Evolutionary conservation across 371 early-diverging fungal genomes (phyloP), one percentile per base, ranked within the genome.

Genomic region (Mortierella sp.): DNA sequence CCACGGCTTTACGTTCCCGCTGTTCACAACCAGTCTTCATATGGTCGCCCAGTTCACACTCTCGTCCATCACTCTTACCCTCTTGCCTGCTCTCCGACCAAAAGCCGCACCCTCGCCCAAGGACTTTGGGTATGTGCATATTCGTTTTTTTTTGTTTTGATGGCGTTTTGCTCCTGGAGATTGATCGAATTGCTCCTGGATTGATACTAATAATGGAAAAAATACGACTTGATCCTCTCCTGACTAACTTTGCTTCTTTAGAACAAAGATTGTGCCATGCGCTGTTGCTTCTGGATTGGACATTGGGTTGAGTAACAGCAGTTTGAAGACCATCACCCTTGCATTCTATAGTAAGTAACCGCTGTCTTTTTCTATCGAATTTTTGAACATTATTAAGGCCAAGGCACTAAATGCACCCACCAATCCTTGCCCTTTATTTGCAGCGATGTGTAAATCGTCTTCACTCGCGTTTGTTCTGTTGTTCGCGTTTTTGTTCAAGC

Each of bases 391-490:
- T 47, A 22, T n/a, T n/a, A n/a, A n/a, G n/a, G n/a, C n/a, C n/a
- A 11, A 53, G 29, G 11, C 6, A 50, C 50, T 10, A 24, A 50
- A n/a, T n/a, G n/a, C 50, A 9, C 50, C 24, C 24, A 9, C 13
- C 3, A 4, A 53, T 53, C 53, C 26, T 13, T 53, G 9, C 53
- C 2, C 19, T 34, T 34, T 1, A 47, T 47, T 47, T 47, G 19
- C 29, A 92, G 92, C 97, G 68, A 96, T 97, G 96, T 95, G 97
- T 85, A 98, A 98, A 85, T 95, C 95, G 19, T 94, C 94, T 4
- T 92, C 94, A 6, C 93, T 96, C 48, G 95, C 96, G 2, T 97
- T 95, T 82, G 95, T 96, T 8, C 88, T 98, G 41, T 68, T 96
- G 29, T 97, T 97, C 79, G 96, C 98, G 5, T 95, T 96, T 71